Conservation (phyloP, 768 basidiomycete genomes). For the Tylopilus subfusipes region DNA sequence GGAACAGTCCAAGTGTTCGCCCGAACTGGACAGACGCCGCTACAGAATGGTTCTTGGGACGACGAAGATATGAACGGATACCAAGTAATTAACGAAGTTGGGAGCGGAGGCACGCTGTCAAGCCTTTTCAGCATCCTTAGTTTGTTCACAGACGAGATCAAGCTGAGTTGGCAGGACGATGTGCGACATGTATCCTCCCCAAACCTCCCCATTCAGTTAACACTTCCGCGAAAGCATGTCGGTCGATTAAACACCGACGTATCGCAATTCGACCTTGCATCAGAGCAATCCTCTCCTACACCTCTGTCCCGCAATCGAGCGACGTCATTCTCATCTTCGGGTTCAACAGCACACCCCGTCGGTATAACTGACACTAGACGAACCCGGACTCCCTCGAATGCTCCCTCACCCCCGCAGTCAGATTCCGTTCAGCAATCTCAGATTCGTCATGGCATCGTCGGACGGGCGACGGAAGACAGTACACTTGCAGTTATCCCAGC, state of each 20-base stretch:
- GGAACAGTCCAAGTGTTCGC: slow-evolving; percentile 96
- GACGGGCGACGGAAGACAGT: slow-evolving; percentile 90
- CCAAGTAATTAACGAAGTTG: slow-evolving; percentile 94
- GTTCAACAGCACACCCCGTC: slow-evolving; percentile 62
- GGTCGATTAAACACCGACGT: slow-evolving; percentile 61
- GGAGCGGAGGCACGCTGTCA: slow-evolving; percentile 91
- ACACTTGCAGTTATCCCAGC: slow-evolving; percentile 99
- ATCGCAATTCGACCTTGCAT: slow-evolving; percentile 51
- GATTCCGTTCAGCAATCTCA: slow-evolving; percentile 28
- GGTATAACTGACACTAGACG: slow-evolving; percentile 8
- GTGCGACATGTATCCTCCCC: slow-evolving; percentile 26
- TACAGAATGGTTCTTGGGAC: slow-evolving; percentile 63
- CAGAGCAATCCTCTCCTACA: slow-evolving; percentile 25
- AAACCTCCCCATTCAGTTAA: slow-evolving; percentile 18
- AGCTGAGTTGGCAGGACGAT: slow-evolving; percentile 87
- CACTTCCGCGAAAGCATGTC: slow-evolving; percentile 27
- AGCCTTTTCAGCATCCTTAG: slow-evolving; percentile 96
- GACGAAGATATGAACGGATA: slow-evolving; percentile 92
- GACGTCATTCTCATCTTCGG: slow-evolving; percentile 60
- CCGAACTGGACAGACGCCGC: slow-evolving; percentile 52
- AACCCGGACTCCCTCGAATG: slow-evolving; percentile 12
- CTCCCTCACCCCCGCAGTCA: slow-evolving; percentile 23
- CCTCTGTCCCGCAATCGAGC: slow-evolving; percentile 39
- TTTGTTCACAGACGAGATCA: slow-evolving; percentile 92
- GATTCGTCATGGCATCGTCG: slow-evolving; percentile 70